A percentile compares a stretch with the other conserved stretches of the same genome.
These are phyloP conservation scores for Letharia columbiana DNA, from an alignment of 495 filamentous ascomycete species.

Conservation along the genomic window DNA sequence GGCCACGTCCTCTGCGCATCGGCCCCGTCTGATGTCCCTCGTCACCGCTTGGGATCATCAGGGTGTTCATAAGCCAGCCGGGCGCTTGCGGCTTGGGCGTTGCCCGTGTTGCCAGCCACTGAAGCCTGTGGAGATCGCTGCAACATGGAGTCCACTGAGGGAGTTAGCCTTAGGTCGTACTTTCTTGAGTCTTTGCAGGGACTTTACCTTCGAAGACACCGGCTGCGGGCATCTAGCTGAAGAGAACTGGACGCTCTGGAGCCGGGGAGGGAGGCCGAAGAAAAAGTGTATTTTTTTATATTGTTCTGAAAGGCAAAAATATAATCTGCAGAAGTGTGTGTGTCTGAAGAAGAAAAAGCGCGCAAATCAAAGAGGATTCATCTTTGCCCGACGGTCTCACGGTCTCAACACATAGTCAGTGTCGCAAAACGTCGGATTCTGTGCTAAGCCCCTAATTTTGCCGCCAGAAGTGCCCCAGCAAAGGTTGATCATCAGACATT, in stretches of 20 bases:
- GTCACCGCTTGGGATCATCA: slow-evolving; percentile 31
- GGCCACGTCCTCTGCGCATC: slow-evolving; percentile 49
- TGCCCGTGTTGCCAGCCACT: background rate
- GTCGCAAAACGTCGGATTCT: background rate
- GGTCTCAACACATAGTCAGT: background rate
- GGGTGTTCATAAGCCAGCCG: slow-evolving; percentile 38
- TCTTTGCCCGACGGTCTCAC: background rate
- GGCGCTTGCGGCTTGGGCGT: slow-evolving; percentile 26
- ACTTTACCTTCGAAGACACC: background rate
- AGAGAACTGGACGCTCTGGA: background rate
- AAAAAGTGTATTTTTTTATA: background rate
- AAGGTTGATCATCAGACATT: background rate
- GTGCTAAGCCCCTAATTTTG: background rate
- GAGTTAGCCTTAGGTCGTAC: background rate
- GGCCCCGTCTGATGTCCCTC: slow-evolving; percentile 48
- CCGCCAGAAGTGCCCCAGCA: background rate
- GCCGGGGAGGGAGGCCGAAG: background rate
- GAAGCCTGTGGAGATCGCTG: background rate
- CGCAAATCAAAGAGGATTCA: background rate
- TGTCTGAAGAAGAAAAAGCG: background rate
- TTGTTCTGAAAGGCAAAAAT: background rate
- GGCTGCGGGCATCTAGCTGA: background rate
- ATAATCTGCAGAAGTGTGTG: background rate
- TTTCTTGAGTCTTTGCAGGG: background rate
- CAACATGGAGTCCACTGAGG: background rate